Conservation (phyloP, 1,139 yeast species). For the Candida smagusa region DNA sequence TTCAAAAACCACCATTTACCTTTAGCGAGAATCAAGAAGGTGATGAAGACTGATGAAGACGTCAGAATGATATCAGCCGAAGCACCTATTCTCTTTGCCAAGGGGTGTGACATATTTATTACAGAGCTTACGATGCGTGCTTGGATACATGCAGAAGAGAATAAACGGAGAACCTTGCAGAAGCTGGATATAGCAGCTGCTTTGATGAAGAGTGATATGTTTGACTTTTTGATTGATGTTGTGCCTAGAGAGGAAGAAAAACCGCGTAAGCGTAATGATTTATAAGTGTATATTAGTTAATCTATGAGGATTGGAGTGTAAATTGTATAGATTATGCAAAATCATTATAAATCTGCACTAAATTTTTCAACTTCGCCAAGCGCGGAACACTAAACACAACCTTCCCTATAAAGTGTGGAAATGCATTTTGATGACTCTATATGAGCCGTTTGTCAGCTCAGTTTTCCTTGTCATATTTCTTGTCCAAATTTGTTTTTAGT, state of each 20-base stretch:
- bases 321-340: too few relatives aligned
- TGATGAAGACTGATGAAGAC: constrained; percentile 97
- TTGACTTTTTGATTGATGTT: constrained; percentile 91
- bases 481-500: too few relatives aligned
- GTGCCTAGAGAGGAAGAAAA: constrained; percentile 83
- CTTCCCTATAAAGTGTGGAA: too few relatives aligned
- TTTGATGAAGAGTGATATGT: constrained; percentile 91
- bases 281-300: too few relatives aligned
- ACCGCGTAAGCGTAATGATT: constrained; percentile 18
- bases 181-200: constrained; percentile 96
- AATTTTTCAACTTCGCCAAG: too few relatives aligned
- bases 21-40: constrained; percentile 88
- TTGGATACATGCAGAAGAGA: constrained; percentile 97
- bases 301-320: too few relatives aligned
- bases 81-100: constrained; percentile 95
- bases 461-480: too few relatives aligned
- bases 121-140: constrained; percentile 98
- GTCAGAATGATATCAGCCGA: constrained; percentile 97
- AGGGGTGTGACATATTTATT: constrained; percentile 95
- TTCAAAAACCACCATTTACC: constrained; percentile 94
- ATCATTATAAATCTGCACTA: too few relatives aligned
- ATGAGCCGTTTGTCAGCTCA: too few relatives aligned
- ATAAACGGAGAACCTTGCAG: constrained; percentile 89
- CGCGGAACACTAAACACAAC: too few relatives aligned
- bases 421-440: too few relatives aligned